Evolutionary conservation across 2,329 filamentous ascomycete genomes (phyloP).

Genomic region (Penicillium thymicola): DNA sequence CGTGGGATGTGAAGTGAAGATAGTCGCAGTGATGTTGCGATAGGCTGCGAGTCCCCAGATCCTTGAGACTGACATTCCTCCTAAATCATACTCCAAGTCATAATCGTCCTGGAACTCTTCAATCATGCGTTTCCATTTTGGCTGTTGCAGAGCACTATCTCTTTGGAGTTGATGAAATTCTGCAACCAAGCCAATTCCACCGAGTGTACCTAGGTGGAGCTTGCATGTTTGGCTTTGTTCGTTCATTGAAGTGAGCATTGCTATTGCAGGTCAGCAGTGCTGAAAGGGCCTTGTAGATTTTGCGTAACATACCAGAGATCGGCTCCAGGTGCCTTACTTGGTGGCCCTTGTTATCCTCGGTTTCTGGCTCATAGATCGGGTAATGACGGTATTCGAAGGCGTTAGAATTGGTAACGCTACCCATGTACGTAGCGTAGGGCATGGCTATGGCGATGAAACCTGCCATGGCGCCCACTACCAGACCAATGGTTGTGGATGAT

Average conservation of each 20-base stretch:
- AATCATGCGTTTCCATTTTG: slow-evolving; percentile 31
- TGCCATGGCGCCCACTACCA: slow-evolving; percentile 25
- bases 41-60: slow-evolving; percentile 54
- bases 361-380: slow-evolving; percentile 19
- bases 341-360: slow-evolving; percentile 7
- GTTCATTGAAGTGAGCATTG: slow-evolving; percentile 21
- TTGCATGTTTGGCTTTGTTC: slow-evolving; percentile 12
- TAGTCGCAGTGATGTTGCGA: slow-evolving; percentile 48
- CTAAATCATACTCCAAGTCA: slow-evolving; percentile 50
- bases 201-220: slow-evolving; percentile 33
- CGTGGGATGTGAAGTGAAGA: slow-evolving; percentile 53
- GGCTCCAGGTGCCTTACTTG: slow-evolving; percentile 29
- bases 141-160: slow-evolving; percentile 1
- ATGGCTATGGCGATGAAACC: slow-evolving; percentile 27
- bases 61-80: slow-evolving; percentile 48
- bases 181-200: slow-evolving; percentile 24
- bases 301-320: slow-evolving; percentile 30
- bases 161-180: slow-evolving; percentile 12
- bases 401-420: background rate
- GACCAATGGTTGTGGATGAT: slow-evolving; percentile 15
- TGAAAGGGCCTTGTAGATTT: no score
- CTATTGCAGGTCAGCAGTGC: slow-evolving; percentile 22
- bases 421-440: slow-evolving; percentile 16
- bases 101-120: slow-evolving; percentile 42
- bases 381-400: slow-evolving; percentile 15